Evolutionary conservation across 2,329 filamentous ascomycete genomes (phyloP).

Genomic region (Pseudogymnoascus sp.): DNA sequence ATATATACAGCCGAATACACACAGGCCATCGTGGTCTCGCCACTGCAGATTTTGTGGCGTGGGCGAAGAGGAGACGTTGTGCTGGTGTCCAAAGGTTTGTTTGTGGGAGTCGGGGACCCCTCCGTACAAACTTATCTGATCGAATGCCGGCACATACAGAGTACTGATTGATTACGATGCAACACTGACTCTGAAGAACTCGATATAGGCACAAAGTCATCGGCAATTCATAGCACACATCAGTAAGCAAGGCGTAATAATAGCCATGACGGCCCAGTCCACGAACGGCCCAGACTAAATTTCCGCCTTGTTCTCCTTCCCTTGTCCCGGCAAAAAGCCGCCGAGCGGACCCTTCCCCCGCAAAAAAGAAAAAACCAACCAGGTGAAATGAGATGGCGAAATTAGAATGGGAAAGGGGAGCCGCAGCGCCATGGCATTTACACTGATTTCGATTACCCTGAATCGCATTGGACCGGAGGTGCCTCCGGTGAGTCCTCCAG

Average conservation of each 20-base stretch:
- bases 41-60: neutral
- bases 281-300: neutral
- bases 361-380: neutral
- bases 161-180: neutral
- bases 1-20: neutral
- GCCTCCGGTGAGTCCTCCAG: neutral
- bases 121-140: neutral
- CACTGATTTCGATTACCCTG: neutral
- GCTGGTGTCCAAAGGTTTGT: neutral
- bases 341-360: neutral
- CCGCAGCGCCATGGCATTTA: neutral
- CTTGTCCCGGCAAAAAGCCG: neutral
- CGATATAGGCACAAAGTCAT: neutral
- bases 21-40: neutral
- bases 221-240: neutral
- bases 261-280: neutral
- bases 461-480: neutral
- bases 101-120: neutral
- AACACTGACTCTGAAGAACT: neutral
- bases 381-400: neutral
- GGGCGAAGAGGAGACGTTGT: neutral
- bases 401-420: neutral
- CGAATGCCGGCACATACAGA: neutral
- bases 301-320: neutral
- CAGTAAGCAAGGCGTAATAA: neutral